Evolutionary conservation across 108 stramenopile species (phyloP), one percentile per base, ranked within the genome.

Genomic region (Halocafeteria seosinensis): DNA sequence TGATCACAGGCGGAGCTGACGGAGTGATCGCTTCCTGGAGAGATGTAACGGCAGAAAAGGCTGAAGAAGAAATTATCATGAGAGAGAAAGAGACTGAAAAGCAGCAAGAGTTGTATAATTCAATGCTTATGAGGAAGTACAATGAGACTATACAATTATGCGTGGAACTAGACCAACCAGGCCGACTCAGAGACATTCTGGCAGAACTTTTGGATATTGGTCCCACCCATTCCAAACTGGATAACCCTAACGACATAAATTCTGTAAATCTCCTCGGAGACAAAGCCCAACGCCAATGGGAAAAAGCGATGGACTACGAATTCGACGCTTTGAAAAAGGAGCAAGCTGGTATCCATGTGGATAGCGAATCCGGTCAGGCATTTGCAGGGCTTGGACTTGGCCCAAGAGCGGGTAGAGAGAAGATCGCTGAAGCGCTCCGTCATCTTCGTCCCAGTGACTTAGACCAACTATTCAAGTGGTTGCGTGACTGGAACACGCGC

Each of bases 1-100:
- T 88, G 0, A 77, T 94, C 13, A 87, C 86, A 42, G 92, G 89
- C 26, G 92, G 91, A 5, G 88, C 85, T 11, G 92, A 97, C 75
- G 88, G 88, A 8, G 81, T 76, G 50, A 68, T 97, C 60, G 73
- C 85, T 29, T 78, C 92, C 26, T 97, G 92, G 92, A 66, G 73
- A 55, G 95, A 97, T 62, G 87, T 83, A 23, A 92, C 95, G 0
- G 74, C 69, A 30, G 76, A 88, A 66, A 72, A 79, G 63, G 85
- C 88, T 64, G 85, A 80, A 52, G 80, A 68, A 36, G 74, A 76
- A 50, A 50, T 77, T 17, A 17, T 21, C 5, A 70, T 71, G 50
- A 78, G 83, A 70, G 89, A 87, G 32, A 65, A 84, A 63, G 83
- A 65, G 9, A 77, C 89, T 33, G 52, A 86, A 63, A 69, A 87